Evolutionary conservation across 2,329 filamentous ascomycete species (phyloP).

Genomic region (Microdochium trichocladiopsis): DNA sequence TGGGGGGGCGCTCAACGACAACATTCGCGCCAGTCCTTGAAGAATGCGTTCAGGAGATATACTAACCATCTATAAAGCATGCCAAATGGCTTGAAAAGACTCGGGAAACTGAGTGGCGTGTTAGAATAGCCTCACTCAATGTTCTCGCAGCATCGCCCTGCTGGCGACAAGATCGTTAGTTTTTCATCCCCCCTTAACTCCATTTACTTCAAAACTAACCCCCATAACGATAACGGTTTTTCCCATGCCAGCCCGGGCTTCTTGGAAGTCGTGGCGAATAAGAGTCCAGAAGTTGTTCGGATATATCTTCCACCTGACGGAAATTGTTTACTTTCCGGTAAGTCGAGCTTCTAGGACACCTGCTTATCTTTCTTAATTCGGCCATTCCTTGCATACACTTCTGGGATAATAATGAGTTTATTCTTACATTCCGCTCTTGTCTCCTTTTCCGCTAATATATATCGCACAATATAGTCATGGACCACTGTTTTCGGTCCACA

Average conservation of each 20-base stretch:
- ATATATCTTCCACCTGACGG: constrained; percentile 78
- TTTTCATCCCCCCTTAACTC: no score
- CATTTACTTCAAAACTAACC: no score
- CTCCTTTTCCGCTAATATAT: no score
- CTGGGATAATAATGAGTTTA: no score
- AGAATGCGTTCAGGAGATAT: no score
- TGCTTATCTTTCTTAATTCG: not conserved
- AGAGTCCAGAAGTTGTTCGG: constrained; percentile 70
- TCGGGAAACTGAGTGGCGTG: constrained; percentile 71
- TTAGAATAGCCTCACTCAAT: constrained; percentile 67
- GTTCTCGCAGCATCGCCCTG: constrained; percentile 73
- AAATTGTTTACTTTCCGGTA: constrained; percentile 49
- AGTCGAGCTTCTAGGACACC: not conserved
- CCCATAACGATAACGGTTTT: no score
- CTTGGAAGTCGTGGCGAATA: constrained; percentile 73
- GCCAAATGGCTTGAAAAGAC: constrained; percentile 83
- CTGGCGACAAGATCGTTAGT: constrained; percentile 63
- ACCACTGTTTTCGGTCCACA: constrained; percentile 65
- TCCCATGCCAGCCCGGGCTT: constrained; percentile 54
- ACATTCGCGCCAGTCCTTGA: no score
- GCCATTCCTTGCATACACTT: no score
- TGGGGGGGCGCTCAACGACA: no score
- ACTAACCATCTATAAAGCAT: constrained; percentile 37
- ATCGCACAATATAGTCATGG: no score
- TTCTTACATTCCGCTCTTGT: no score